Percentiles rank a stretch among this genome's conserved stretches.
These are phyloP conservation scores for Neopestalotiopsis rosae DNA, from an alignment of 2,329 filamentous ascomycete genomes.

Conservation along the genomic window DNA sequence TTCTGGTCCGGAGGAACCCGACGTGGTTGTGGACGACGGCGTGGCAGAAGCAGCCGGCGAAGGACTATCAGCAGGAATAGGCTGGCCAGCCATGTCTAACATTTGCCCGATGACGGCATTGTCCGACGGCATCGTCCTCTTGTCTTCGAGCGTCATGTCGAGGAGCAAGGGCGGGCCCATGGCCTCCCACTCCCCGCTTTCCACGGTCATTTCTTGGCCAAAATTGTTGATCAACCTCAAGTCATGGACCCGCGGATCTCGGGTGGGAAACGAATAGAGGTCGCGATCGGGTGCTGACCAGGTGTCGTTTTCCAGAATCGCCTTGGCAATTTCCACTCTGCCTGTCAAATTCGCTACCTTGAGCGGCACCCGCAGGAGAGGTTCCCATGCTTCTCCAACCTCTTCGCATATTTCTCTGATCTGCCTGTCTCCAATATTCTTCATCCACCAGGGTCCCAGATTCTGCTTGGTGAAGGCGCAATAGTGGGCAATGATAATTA, in stretches of 20 bases:
- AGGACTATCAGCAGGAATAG: neutral
- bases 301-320: slow-evolving; percentile 49
- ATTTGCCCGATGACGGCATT: neutral
- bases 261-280: slow-evolving; percentile 26
- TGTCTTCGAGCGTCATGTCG: neutral
- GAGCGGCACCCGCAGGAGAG: slow-evolving; percentile 47
- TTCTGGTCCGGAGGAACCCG: neutral
- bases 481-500: slow-evolving; percentile 60
- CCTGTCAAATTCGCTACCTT: slow-evolving; percentile 41
- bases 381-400: slow-evolving; percentile 46
- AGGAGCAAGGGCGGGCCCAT: slow-evolving; percentile 3
- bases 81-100: neutral
- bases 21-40: neutral
- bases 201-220: slow-evolving; percentile 7
- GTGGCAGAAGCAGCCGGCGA: neutral
- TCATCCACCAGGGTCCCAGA: slow-evolving; percentile 54
- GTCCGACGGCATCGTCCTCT: neutral
- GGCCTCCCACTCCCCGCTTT: neutral
- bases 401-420: slow-evolving; percentile 48
- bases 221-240: slow-evolving; percentile 24
- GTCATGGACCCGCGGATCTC: slow-evolving; percentile 27
- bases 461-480: slow-evolving; percentile 54
- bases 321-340: slow-evolving; percentile 41
- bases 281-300: slow-evolving; percentile 43
- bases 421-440: slow-evolving; percentile 50